phyloP scores from a whole-genome alignment of 2,329 filamentous ascomycete species.

The Phialocephala subalpina region DNA sequence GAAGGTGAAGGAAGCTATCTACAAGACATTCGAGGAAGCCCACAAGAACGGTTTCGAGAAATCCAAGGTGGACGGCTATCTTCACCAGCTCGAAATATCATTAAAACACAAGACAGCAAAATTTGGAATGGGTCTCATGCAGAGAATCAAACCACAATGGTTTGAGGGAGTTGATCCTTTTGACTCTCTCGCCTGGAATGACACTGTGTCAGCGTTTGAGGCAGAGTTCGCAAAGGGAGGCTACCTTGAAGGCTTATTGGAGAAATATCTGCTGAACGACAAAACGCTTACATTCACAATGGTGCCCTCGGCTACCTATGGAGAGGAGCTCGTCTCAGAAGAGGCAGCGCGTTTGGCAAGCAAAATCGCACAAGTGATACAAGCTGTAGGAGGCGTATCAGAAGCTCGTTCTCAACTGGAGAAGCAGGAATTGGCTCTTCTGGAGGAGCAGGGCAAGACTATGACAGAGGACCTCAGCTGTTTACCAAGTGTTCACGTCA shows the following conservation, averaged over 20 bases:
- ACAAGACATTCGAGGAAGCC: constrained; percentile 74
- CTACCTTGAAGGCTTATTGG: constrained; percentile 84
- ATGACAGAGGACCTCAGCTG: constrained; percentile 87
- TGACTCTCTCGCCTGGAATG: constrained; percentile 89
- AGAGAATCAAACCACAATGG: constrained; percentile 90
- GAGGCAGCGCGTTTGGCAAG: constrained; percentile 77
- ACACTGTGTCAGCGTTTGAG: constrained; percentile 86
- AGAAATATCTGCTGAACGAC: constrained; percentile 91
- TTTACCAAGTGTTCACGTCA: constrained; percentile 85
- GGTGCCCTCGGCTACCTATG: constrained; percentile 81
- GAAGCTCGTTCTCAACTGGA: constrained; percentile 77
- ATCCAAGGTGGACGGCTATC: constrained; percentile 89
- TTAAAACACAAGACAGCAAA: constrained; percentile 96
- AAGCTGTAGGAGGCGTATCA: constrained; percentile 73
- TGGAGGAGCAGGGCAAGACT: constrained; percentile 84
- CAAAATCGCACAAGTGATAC: constrained; percentile 76
- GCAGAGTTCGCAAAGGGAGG: constrained; percentile 74
- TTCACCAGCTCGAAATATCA: constrained; percentile 92
- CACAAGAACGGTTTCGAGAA: constrained; percentile 83
- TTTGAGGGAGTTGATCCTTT: constrained; percentile 96
- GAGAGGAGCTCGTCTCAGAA: constrained; percentile 76
- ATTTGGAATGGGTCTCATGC: constrained; percentile 91
- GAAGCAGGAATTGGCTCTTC: constrained; percentile 79
- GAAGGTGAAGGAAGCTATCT: constrained; percentile 78
- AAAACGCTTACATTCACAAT: constrained; percentile 93